Conservation (phyloP, 1,284 basidiomycete genomes). For the Schizophyllum commune region DNA sequence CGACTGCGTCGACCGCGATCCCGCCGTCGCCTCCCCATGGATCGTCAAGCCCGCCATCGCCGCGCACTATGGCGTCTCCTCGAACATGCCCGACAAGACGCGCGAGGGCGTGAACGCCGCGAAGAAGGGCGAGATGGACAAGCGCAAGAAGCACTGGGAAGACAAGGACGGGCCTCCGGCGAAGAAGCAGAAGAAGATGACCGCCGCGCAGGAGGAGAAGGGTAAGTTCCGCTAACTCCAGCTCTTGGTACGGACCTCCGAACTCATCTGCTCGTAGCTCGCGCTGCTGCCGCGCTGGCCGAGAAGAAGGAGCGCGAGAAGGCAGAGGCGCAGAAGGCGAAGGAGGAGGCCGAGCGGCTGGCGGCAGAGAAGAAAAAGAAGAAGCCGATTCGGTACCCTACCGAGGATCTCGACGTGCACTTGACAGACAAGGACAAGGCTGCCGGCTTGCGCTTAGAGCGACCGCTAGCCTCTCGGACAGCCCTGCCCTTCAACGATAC, state of each 20-base stretch:
- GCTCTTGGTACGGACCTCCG: constrained; percentile 9
- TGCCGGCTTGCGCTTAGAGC: constrained; percentile 57
- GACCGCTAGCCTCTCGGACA: constrained; percentile 59
- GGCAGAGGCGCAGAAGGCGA: constrained; percentile 58
- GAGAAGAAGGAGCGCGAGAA: constrained; percentile 57
- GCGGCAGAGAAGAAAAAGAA: constrained; percentile 80
- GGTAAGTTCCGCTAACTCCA: constrained; percentile 30
- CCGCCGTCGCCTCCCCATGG: constrained; percentile 92
- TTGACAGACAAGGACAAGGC: constrained; percentile 73
- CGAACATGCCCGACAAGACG: constrained; percentile 81
- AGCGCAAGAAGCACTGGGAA: constrained; percentile 83
- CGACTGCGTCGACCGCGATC: constrained; percentile 87
- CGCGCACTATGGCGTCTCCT: constrained; percentile 74
- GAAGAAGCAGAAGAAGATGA: constrained; percentile 77
- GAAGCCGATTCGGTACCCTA: constrained; percentile 82
- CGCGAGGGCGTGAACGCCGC: constrained; percentile 70
- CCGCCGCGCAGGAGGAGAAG: constrained; percentile 62
- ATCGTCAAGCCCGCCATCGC: constrained; percentile 84
- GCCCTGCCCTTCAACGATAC: constrained; percentile 72
- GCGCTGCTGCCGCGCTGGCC: constrained; percentile 30
- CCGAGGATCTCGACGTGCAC: constrained; percentile 76
- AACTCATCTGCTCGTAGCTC: constrained; percentile 9
- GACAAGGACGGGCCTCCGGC: constrained; percentile 71
- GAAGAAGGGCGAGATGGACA: constrained; percentile 84
- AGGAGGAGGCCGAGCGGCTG: constrained; percentile 63